Evolutionary conservation across 1,284 basidiomycete genomes (phyloP).

Genomic region (Puccinia horiana): DNA sequence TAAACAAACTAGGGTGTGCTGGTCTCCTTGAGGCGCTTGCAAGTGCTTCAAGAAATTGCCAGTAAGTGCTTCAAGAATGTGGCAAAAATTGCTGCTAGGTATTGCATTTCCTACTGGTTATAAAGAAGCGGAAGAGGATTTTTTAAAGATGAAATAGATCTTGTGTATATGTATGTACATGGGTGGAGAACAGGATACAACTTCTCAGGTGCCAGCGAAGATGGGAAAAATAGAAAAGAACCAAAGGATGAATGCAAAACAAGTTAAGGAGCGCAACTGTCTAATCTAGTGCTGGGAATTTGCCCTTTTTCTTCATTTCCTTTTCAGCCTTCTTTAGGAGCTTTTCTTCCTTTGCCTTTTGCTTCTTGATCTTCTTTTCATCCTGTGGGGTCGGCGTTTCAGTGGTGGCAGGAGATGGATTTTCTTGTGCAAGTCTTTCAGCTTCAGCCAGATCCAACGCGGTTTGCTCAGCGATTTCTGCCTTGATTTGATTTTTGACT

Average conservation of each 20-base stretch:
- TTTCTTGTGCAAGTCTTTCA: neutral
- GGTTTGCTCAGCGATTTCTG: conserved; percentile 23
- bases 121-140: too few relatives aligned
- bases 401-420: neutral
- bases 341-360: conserved; percentile 14
- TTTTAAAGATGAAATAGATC: too few relatives aligned
- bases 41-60: too few relatives aligned
- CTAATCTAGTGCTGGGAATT: neutral
- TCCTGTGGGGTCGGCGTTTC: neutral
- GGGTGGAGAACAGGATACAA: neutral
- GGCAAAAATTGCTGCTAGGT: too few relatives aligned
- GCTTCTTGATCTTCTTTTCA: conserved; percentile 19
- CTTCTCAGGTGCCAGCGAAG: neutral
- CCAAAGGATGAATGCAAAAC: neutral
- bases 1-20: too few relatives aligned
- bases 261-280: neutral
- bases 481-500: conserved; percentile 42
- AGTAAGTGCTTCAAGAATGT: too few relatives aligned
- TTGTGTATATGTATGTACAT: neutral
- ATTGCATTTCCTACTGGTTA: too few relatives aligned
- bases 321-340: conserved; percentile 11
- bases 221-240: neutral
- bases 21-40: too few relatives aligned
- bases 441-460: conserved; percentile 28
- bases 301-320: conserved; percentile 9